Evolutionary conservation across 2,329 filamentous ascomycete genomes (phyloP).

Genomic region (Pyrenochaeta sp.): DNA sequence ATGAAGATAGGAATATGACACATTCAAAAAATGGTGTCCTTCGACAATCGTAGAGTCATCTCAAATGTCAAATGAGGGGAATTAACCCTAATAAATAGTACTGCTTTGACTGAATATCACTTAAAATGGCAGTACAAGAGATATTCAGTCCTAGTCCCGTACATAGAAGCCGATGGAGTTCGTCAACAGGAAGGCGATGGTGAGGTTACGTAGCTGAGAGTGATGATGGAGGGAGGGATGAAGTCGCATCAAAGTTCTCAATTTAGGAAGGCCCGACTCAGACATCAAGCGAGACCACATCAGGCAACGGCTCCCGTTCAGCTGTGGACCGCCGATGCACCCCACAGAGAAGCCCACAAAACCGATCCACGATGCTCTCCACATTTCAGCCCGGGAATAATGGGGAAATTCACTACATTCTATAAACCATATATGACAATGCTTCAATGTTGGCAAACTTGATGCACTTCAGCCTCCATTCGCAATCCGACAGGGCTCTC

Average conservation of each 20-base stretch:
- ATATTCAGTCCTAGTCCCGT: not conserved
- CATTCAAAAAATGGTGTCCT: too few relatives aligned
- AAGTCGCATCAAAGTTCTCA: slow-evolving; percentile 3
- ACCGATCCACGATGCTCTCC: slow-evolving; percentile 9
- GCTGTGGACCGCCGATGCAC: slow-evolving; percentile 15
- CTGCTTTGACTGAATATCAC: too few relatives aligned
- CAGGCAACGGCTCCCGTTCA: not conserved
- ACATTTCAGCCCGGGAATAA: slow-evolving; percentile 9
- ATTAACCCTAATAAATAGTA: too few relatives aligned
- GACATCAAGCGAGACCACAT: not conserved
- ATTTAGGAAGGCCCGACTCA: slow-evolving; percentile 1
- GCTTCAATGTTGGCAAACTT: not conserved
- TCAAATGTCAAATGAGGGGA: too few relatives aligned
- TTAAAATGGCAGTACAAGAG: not conserved
- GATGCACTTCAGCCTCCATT: not conserved
- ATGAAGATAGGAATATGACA: not conserved
- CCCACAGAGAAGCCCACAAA: slow-evolving; percentile 19
- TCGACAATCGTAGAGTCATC: not conserved
- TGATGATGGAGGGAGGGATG: not conserved
- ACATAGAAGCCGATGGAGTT: not conserved
- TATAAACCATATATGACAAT: not conserved
- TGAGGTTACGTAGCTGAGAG: not conserved
- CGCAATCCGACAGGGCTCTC: not conserved
- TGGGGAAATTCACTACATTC: not conserved
- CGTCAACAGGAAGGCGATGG: not conserved